Evolutionary conservation across 352 stramenopile genomes (phyloP), one percentile per base, ranked within the genome.

Genomic region (Globisporangium heterothallicum): DNA sequence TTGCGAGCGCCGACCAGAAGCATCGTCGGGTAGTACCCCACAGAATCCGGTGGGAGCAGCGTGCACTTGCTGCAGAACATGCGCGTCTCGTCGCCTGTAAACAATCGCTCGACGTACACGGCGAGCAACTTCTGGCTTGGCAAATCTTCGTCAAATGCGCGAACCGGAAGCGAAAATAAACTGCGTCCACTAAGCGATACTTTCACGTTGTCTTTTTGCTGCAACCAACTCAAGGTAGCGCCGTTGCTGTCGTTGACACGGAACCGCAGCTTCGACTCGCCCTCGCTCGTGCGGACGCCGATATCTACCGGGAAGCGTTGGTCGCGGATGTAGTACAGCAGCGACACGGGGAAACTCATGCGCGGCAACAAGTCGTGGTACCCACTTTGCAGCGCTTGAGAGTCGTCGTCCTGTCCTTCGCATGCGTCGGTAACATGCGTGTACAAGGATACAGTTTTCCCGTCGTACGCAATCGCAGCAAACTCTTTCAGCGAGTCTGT

Each of bases 51-150:
- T 7, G 83, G 83, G 27, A 94, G 49, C 35, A 94, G 55, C 32
- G 83, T 94, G 47, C 74, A 89, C 48, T 90, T 88, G 43, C 63
- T 76, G 58, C 80, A 88, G 53, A 84, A 83, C 74, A 94, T 88
- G 34, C 58, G 72, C 41, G 76, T 83, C 42, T 89, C 81, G 45
- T 87, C 71, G n/a, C 83, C 83, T 6, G 75, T 90, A 40, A 85
- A 88, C 12, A 92, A 42, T 4, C 76, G 73, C 48, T 90, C 78
- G 13, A 68, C 56, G 45, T 90, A 94, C 16, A 94, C 78, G 0
- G 74, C 80, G 16, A 72, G 55, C 12, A 88, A 52, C 53, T 74
- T 70, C 27, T 60, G 38, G n/a, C 35, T 34, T 44, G 36, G 47
- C 18, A 50, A 13, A 13, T 61, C 47, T 25, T 61, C 63, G 30